These are phyloP conservation scores for Dioscorea alata DNA, from an alignment of 106 monocot species.

Conservation along the genomic window DNA sequence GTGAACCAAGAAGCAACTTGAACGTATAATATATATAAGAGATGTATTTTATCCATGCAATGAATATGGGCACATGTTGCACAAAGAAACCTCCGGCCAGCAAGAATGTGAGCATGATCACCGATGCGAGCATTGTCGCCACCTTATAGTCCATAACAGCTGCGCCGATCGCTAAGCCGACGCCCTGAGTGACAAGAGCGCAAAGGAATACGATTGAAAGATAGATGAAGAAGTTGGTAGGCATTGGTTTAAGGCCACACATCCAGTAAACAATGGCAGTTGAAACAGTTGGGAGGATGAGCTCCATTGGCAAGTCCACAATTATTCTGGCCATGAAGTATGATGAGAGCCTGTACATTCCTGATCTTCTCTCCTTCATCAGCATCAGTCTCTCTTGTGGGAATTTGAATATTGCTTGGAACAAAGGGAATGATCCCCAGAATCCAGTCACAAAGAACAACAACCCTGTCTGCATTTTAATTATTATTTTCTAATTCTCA, in stretches of 20 bases:
- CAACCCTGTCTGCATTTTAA: constrained; percentile 35
- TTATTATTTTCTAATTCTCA: not conserved
- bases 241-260: constrained; percentile 29
- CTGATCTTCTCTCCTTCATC: constrained; percentile 47
- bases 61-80: constrained; percentile 37
- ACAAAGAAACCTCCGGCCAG: constrained; percentile 59
- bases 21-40: constrained; percentile 42
- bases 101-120: constrained; percentile 56
- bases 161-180: constrained; percentile 47
- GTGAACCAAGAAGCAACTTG: constrained; percentile 31
- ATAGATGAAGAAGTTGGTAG: constrained; percentile 20
- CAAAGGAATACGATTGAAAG: constrained; percentile 14
- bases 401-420: constrained; percentile 57
- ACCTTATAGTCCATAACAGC: constrained; percentile 42
- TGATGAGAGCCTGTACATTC: constrained; percentile 64
- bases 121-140: constrained; percentile 32
- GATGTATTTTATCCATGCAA: constrained; percentile 54
- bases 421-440: constrained; percentile 52
- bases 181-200: constrained; percentile 38
- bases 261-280: constrained; percentile 47
- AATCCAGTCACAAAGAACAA: constrained; percentile 46
- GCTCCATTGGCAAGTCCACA: constrained; percentile 57
- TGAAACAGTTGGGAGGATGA: constrained; percentile 34
- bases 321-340: constrained; percentile 41
- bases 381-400: constrained; percentile 50